Percentiles rank a stretch among this genome's conserved stretches.
phyloP scores from a whole-genome alignment of 805 yeast genomes.

The Suhomyces sp. region DNA sequence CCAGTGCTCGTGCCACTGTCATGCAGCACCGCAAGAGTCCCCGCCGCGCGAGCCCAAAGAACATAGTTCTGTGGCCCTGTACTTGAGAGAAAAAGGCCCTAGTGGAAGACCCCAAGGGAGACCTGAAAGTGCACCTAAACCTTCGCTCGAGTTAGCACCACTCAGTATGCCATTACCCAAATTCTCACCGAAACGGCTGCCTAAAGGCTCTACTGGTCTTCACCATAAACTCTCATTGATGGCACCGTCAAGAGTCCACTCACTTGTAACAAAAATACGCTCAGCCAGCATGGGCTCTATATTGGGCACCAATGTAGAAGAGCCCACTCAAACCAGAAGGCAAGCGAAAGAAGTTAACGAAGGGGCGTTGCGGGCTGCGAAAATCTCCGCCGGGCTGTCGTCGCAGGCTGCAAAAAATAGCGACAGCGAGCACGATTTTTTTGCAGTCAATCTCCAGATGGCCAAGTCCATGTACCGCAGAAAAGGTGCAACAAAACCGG shows the following conservation, averaged over 20 bases:
- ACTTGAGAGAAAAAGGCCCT: not conserved
- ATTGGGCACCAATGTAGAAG: not conserved
- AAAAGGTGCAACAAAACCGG: not conserved
- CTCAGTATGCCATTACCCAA: not conserved
- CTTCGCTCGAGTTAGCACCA: not conserved
- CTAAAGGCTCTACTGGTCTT: not conserved
- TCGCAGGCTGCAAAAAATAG: not conserved
- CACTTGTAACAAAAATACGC: not conserved
- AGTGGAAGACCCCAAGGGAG: not conserved
- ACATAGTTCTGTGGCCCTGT: not conserved
- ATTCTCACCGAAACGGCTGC: not conserved
- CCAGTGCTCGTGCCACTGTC: not conserved
- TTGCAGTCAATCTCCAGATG: slow-evolving; percentile 19
- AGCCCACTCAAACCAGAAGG: not conserved
- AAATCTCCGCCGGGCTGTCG: not conserved
- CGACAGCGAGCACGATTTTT: slow-evolving; percentile 11
- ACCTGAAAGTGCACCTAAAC: not conserved
- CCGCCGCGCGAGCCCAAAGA: not conserved
- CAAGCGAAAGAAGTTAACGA: not conserved
- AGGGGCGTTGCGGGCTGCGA: slow-evolving; percentile 2
- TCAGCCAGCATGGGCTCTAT: not conserved
- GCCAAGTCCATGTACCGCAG: slow-evolving; percentile 8
- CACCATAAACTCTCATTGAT: not conserved
- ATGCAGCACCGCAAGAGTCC: not conserved
- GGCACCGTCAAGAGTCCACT: not conserved